Conservation (phyloP, 2,329 filamentous ascomycete genomes). For the Cadophora sp. region DNA sequence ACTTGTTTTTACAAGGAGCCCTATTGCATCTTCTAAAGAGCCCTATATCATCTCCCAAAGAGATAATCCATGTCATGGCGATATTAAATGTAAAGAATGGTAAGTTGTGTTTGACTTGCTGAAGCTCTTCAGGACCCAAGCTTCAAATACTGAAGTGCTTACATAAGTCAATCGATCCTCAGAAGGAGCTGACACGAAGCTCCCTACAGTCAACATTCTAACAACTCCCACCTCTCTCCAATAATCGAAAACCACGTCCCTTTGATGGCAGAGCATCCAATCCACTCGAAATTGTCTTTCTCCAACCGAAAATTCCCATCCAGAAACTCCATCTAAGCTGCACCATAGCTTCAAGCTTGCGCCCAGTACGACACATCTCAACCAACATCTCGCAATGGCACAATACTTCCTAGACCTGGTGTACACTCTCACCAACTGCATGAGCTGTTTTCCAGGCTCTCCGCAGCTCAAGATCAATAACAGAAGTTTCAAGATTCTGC, state of each 20-base stretch:
- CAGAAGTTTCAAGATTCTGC: constrained; percentile 93
- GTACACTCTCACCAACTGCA: constrained; percentile 91
- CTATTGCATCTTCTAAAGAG: no score
- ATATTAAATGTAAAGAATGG: no score
- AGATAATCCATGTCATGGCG: no score
- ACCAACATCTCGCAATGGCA: constrained; percentile 61
- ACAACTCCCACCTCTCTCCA: not conserved
- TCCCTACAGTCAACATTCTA: not conserved
- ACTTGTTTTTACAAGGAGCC: no score
- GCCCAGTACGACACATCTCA: constrained; percentile 26
- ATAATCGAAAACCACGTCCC: not conserved
- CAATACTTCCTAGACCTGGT: constrained; percentile 87
- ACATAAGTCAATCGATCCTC: not conserved
- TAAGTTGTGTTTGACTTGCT: no score
- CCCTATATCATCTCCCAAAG: no score
- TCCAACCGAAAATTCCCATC: not conserved
- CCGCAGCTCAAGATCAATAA: constrained; percentile 95
- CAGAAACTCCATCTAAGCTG: not conserved
- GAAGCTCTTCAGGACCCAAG: no score
- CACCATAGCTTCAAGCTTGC: constrained; percentile 23
- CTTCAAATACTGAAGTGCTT: not conserved
- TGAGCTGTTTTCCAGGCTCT: constrained; percentile 94
- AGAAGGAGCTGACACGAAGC: constrained; percentile 6
- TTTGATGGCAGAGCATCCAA: constrained; percentile 1
- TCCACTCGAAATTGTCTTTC: not conserved